Evolutionary conservation across 2,329 filamentous ascomycete species (phyloP).

Genomic region (Rachicladosporium sp.): DNA sequence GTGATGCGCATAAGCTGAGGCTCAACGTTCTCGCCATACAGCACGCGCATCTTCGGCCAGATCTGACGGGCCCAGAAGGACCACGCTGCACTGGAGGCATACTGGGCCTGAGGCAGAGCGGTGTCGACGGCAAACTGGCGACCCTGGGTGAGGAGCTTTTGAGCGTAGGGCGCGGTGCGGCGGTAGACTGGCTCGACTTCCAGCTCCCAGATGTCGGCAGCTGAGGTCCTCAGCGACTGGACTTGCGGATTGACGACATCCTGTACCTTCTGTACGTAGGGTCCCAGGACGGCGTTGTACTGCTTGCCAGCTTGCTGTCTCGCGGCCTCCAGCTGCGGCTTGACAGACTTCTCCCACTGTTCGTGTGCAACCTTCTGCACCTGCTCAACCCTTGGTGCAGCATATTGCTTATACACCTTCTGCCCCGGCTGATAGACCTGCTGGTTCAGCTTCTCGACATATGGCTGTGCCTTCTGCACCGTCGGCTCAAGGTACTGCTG

Average conservation of each 20-base stretch:
- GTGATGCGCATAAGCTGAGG: constrained; percentile 89
- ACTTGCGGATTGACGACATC: constrained; percentile 59
- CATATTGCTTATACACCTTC: constrained; percentile 53
- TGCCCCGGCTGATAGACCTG: constrained; percentile 57
- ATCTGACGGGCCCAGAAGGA: constrained; percentile 63
- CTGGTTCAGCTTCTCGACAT: constrained; percentile 46
- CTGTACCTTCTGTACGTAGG: constrained; percentile 55
- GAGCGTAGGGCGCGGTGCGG: constrained; percentile 58
- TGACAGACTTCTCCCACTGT: constrained; percentile 68
- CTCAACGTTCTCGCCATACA: constrained; percentile 88
- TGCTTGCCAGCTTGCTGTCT: constrained; percentile 48
- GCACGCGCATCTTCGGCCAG: constrained; percentile 65
- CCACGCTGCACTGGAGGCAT: constrained; percentile 56
- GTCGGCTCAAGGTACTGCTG: constrained; percentile 73
- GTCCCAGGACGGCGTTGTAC: constrained; percentile 61
- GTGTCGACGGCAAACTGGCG: constrained; percentile 57
- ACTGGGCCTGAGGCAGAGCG: constrained; percentile 58
- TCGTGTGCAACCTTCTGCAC: constrained; percentile 52
- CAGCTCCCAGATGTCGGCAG: constrained; percentile 56
- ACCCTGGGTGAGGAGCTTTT: constrained; percentile 53
- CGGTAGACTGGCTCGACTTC: constrained; percentile 65
- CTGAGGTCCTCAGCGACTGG: constrained; percentile 48
- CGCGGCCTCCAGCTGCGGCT: constrained; percentile 59
- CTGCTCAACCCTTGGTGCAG: constrained; percentile 57
- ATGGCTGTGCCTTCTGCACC: constrained; percentile 63